These are phyloP conservation scores for Thelonectria blattea DNA, from an alignment of 2,329 filamentous ascomycete genomes.

Conservation along the genomic window DNA sequence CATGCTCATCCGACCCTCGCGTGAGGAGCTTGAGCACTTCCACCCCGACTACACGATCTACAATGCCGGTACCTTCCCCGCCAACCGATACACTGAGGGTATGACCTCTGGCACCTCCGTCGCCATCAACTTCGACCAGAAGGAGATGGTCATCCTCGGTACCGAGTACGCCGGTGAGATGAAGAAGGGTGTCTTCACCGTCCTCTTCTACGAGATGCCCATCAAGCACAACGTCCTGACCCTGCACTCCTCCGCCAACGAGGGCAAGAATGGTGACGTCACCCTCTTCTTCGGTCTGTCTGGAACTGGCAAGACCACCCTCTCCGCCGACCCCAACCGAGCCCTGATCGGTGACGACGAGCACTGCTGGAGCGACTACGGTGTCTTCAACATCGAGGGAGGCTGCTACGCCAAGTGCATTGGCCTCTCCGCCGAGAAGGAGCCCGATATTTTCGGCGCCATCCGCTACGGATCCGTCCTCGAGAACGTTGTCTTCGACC, in stretches of 20 bases:
- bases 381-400: conserved; percentile 99
- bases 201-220: conserved; percentile 99
- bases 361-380: conserved; percentile 98
- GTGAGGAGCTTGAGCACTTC: conserved; percentile 94
- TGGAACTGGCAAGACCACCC: conserved; percentile 97
- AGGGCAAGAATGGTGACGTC: conserved; percentile 92
- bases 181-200: conserved; percentile 98
- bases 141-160: conserved; percentile 99
- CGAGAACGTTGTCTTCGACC: conserved; percentile 97
- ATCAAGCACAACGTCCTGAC: conserved; percentile 99
- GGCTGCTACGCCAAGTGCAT: conserved; percentile 99
- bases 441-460: conserved; percentile 95
- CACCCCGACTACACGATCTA: conserved; percentile 99
- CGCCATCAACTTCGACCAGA: conserved; percentile 97
- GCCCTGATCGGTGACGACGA: conserved; percentile 97
- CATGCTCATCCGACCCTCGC: conserved; percentile 96
- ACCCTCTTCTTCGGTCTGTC: conserved; percentile 99
- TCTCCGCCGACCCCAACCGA: conserved; percentile 96
- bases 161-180: conserved; percentile 89
- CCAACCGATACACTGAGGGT: conserved; percentile 95
- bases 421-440: conserved; percentile 96
- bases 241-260: conserved; percentile 97
- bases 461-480: conserved; percentile 97
- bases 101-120: conserved; percentile 99
- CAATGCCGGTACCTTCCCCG: conserved; percentile 98